Percentiles rank a stretch among this genome's conserved stretches.
phyloP scores from a whole-genome alignment of 345 rosid genomes.

The Zanthoxylum bungeanum region DNA sequence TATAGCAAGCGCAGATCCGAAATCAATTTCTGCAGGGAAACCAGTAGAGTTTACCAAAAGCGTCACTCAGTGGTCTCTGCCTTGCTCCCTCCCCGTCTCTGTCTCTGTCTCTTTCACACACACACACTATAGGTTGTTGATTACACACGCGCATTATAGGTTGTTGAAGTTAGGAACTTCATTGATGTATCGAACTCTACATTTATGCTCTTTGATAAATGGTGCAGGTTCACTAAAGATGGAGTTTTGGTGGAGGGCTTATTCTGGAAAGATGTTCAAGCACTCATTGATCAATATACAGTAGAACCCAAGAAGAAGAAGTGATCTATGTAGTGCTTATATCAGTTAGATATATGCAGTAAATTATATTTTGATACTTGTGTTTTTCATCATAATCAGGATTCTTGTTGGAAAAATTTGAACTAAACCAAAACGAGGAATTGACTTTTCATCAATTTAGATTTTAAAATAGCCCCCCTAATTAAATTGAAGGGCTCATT shows the following conservation, averaged over 20 bases:
- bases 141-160: no score
- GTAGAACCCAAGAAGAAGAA: slow-evolving; percentile 81
- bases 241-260: slow-evolving; percentile 90
- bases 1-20: slow-evolving; percentile 85
- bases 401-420: slow-evolving; percentile 18
- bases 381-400: slow-evolving; percentile 11
- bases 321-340: slow-evolving; percentile 30
- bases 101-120: slow-evolving; percentile 24
- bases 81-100: no score
- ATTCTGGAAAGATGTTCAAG: slow-evolving; percentile 90
- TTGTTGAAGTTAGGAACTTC: no score
- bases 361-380: slow-evolving; percentile 2
- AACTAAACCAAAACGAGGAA: slow-evolving; percentile 18
- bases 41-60: slow-evolving; percentile 77
- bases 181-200: neutral
- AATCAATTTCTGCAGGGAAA: slow-evolving; percentile 86
- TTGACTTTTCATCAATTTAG: slow-evolving; percentile 4
- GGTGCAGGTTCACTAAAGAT: slow-evolving; percentile 81
- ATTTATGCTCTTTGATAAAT: neutral
- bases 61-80: slow-evolving; percentile 80
- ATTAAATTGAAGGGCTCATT: neutral
- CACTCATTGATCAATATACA: slow-evolving; percentile 56
- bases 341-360: slow-evolving; percentile 14
- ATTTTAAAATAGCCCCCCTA: neutral
- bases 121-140: neutral